Conservation (phyloP, 805 yeast species). For the Candida railenensis region DNA sequence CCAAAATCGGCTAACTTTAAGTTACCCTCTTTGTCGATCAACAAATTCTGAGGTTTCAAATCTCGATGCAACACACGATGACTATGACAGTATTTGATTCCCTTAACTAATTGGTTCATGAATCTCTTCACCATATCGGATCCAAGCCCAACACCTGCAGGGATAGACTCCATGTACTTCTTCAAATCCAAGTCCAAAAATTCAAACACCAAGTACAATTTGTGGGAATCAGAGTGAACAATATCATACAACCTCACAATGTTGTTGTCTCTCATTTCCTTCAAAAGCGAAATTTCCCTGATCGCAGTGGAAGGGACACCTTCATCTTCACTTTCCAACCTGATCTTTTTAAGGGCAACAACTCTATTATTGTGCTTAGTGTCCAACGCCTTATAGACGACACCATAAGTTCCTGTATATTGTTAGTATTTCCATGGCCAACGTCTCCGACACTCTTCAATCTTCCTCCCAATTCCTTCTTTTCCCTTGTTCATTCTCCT, state of each 20-base stretch:
- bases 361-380: conserved; percentile 85
- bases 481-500: not conserved
- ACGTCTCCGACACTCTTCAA: not conserved
- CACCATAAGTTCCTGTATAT: conserved; percentile 82
- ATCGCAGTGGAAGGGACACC: conserved; percentile 99
- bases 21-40: conserved; percentile 94
- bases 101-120: conserved; percentile 87
- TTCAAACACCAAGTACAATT: conserved; percentile 90
- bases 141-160: conserved; percentile 87
- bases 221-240: conserved; percentile 91
- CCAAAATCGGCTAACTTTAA: conserved; percentile 83
- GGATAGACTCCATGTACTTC: conserved; percentile 94
- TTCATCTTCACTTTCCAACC: conserved; percentile 94
- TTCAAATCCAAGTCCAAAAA: conserved; percentile 91
- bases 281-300: conserved; percentile 89
- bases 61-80: conserved; percentile 95
- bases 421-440: conserved; percentile 9
- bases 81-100: conserved; percentile 90
- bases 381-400: conserved; percentile 94
- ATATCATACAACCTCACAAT: conserved; percentile 90
- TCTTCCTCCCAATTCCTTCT: too few species aligned
- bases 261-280: conserved; percentile 91
- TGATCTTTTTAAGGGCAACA: conserved; percentile 92
- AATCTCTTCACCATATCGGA: conserved; percentile 88
- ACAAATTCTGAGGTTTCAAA: conserved; percentile 91